Evolutionary conservation across 257 asterid species (phyloP), one percentile per base, ranked within the genome.

Genomic region (Henckelia pumila): DNA sequence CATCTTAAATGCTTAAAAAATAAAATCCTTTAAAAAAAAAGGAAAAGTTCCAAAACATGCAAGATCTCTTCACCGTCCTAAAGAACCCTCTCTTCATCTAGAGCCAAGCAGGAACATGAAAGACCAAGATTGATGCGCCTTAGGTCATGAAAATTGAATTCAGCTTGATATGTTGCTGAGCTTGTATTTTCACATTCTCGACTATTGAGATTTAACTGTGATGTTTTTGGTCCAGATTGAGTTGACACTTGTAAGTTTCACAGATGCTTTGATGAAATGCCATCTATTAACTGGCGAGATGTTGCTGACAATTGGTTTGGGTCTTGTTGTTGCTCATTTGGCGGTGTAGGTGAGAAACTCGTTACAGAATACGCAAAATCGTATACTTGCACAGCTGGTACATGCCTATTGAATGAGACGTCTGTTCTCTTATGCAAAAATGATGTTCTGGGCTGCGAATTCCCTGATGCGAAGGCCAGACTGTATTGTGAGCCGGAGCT

Each of bases 251-350:
- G 10, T 63, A 32, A 23, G 53, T 23, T 24, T 32, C 28, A 56
- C 84, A 86, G 95, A 67, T 77, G 63, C 61, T 85, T 93, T 71
- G 78, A 79, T 80, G 97, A 90, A 80, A 81, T 90, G 92, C 95
- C 95, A 67, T 93, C 99, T n/a, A 86, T 81, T 61, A 81, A 90
- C 77, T 93, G 99, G 97, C 83, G 83, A 77, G 99, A 93, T 35
- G 81, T 67, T n/a, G 96, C 99, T 59, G 99, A 90, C 75, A 93
- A 88, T 77, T 93, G 99, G 99, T 93, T 93, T 79, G 99, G 99
- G 71, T 76, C 85, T 73, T 93, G 99, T 64, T 93, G 99, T 81
- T 93, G 95, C 81, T 81, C 97, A 26, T 93, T 93, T 71, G 99
- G 96, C 69, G 96, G 94, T 56, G 77, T 79, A 22, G 83, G 91